Evolutionary conservation across 768 basidiomycete genomes (phyloP), one percentile per base, ranked within the genome.

Genomic region (Trametes maxima): DNA sequence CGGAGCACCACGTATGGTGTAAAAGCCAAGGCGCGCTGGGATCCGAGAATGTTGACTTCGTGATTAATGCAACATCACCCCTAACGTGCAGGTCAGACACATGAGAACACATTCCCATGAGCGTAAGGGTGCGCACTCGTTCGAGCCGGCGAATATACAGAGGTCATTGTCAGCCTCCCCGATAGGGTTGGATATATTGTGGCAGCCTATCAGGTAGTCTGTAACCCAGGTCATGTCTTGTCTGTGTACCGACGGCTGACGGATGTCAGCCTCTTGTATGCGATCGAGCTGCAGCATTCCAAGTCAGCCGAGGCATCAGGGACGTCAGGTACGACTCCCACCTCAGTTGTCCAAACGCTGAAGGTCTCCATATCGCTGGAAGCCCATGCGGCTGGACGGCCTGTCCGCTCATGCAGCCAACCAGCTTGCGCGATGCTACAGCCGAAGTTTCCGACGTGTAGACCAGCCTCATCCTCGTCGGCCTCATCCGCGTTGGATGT

Each of bases 321-420:
- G 12, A 2, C 24, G 1, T n/a, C 12, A 10, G 17, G 1, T n/a
- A 5, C 17, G 10, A 13, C 7, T 61, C 72, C 33, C 60, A 88
- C 91, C 75, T 93, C 89, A 48, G 74, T 74, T 25, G 87, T 83
- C 95, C 94, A 98, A 14, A 84, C 80, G 57, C 90, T 89, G 65
- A 95, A 90, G 0, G 91, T 94, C 73, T 98, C 94, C 95, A 97
- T 97, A 75, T 97, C 95, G 65, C 92, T 95, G 12, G 85, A 82
- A 22, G 88, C 89, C 94, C 94, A 97, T 8, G 94, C 78, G 48
- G 72, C 76, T 33, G 75, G 75, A 16, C 64, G 69, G 5, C 73
- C 71, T 22, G 70, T 57, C 35, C 69, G 50, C 19, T 70, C 63
- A 19, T 76, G 69, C 52, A 83, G 80, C 88, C 87, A 90, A 1